Evolutionary conservation across 371 early-diverging fungal genomes (phyloP).

Genomic region (Dichotomocladium elegans): DNA sequence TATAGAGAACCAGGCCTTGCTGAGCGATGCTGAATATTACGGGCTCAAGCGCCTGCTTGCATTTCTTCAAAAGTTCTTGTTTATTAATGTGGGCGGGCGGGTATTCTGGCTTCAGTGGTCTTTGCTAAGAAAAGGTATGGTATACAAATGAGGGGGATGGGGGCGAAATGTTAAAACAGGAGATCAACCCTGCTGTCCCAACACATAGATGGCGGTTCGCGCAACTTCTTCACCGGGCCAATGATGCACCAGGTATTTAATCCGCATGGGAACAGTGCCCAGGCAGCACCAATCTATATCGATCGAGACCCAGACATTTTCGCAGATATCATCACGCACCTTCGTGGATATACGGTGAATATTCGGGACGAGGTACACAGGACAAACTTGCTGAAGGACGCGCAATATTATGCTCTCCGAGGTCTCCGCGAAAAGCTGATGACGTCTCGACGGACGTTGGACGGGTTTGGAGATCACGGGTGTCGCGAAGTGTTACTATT

Average conservation of each 20-base stretch:
- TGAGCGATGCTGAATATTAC: constrained; percentile 52
- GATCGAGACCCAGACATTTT: constrained; percentile 61
- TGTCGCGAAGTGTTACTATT: constrained; percentile 33
- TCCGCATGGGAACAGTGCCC: constrained; percentile 7
- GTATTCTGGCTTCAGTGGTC: constrained; percentile 38
- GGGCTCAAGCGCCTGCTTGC: constrained; percentile 43
- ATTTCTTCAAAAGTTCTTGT: constrained; percentile 39
- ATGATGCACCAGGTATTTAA: constrained; percentile 22
- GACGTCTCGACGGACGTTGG: constrained; percentile 33
- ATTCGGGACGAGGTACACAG: constrained; percentile 61
- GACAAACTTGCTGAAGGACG: constrained; percentile 57
- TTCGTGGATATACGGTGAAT: constrained; percentile 58
- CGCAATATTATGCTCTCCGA: constrained; percentile 56
- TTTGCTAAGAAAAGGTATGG: constrained; percentile 31
- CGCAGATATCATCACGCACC: constrained; percentile 53
- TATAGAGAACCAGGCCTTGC: constrained; percentile 39
- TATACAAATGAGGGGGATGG: background rate
- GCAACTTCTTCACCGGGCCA: constrained; percentile 46
- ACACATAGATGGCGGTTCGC: constrained; percentile 27
- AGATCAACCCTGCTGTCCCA: too few relatives aligned
- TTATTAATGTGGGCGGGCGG: constrained; percentile 46
- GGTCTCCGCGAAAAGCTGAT: constrained; percentile 49
- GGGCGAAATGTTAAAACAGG: background rate
- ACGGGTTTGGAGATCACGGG: constrained; percentile 35
- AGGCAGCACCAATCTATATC: constrained; percentile 48